Base-by-base conservation (phyloP, 2,329 filamentous ascomycete species). In the Fusarium annulatum region DNA sequence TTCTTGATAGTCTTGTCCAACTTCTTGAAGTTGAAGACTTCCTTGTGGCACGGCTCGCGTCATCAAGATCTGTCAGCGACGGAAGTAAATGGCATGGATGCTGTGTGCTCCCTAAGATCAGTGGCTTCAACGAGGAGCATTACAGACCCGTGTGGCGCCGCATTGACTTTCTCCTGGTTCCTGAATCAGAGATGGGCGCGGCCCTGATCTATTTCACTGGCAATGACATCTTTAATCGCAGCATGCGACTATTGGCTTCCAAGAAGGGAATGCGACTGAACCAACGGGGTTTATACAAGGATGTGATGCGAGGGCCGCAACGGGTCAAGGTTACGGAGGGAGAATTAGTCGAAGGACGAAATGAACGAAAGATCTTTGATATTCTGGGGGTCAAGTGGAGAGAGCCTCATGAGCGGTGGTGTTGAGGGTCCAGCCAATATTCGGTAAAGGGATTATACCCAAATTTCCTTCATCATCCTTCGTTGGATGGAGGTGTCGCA, bases 131-230 rank as follows among this genome's bases (percentile, higher is more conserved):
- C 51, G 78, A 79, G 15, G 67, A 79, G 7, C 67, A 75, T n/a
- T 80, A 83, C 57, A 79, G 78, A 8, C 84, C 85, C 0, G 80
- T 88, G 2, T 97, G 94, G 95, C 88, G 95, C 14, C 89, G 95
- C 4, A 92, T 98, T 69, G 95, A 98, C 79, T 88, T 98, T 26
- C 85, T 98, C 3, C 88, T 97, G 8, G 95, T 97, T 2, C 95
- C 95, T 0, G 91, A 91, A 74, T 85, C 88, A 4, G 92, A 97
- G 81, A 87, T 94, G 57, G 96, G 96, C 3, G 95, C 94, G 0
- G 95, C 95, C 1, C 80, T 98, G 69, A 88, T 98, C n/a, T 98
- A 98, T 79, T 98, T 98, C 79, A 98, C 96, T 0, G 96, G 96
- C 2, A 96, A 98, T 75, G 95, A 97, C 79, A 92, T 97, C 39